Base-by-base conservation (phyloP, 768 basidiomycete species). In the Obba rivulosa region DNA sequence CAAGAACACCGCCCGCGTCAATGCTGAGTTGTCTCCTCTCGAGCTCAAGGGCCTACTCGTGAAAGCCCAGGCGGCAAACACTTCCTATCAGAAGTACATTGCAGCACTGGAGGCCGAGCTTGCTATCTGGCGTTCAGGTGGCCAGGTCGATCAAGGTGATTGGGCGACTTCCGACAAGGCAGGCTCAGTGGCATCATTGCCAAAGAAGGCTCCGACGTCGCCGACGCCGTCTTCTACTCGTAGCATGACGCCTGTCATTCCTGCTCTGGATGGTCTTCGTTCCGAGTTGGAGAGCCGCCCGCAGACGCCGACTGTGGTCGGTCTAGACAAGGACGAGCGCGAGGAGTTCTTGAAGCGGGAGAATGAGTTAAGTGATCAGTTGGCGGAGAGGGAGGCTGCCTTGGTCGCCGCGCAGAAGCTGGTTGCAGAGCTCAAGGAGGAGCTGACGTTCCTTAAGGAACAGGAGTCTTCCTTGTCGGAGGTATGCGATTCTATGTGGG, bases 1-100 rank as follows among this genome's bases (percentile, higher is more conserved):
- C 81, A 98, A 98, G 89, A 99, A 99, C 69, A 91, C 89, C 52
- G 96, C 96, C 52, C 88, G 96, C 40, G 91, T 99, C 71, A 99
- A 99, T 66, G 92, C 93, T 45, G 96, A 99, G 67, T 79, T 99
- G 44, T 91, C 95, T 2, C 95, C 96, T 2, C 74, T 93, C 42
- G 96, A 99, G 62, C 87, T 99, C 71, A 99, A 98, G 66, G 83
- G 81, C 10, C 74, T 96, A 31, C 75, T 99, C 52, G 81, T 83
- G 60, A 96, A 95, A 69, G 88, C 95, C 0, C 85, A 94, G 55
- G 73, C 87, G 25, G 85, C 92, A 25, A 89, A 92, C 53, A 81
- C 87, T 3, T 76, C 83, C 16, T 87, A 88, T 60, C 79, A 91
- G 69, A 82, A 88, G 57, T 89, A 94, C 63, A 91, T 96, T 55